phyloP scores from a whole-genome alignment of 2,329 filamentous ascomycete genomes.

The Trichophyton rubrum region DNA sequence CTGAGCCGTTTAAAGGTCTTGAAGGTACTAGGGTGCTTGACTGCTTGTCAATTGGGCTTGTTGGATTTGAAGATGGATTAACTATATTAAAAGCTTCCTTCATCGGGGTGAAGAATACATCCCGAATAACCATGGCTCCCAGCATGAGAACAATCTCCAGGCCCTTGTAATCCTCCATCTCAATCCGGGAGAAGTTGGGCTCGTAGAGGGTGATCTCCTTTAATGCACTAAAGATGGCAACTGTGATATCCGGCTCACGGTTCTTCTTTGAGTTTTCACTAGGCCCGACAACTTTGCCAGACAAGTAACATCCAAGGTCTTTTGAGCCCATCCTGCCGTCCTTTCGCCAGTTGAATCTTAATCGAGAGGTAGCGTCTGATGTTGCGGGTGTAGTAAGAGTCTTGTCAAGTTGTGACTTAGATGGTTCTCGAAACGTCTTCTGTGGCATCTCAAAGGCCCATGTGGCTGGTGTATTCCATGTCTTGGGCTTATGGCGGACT shows the following conservation, averaged over 20 bases:
- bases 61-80: slow-evolving; percentile 24
- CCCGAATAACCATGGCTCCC: slow-evolving; percentile 47
- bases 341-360: slow-evolving; percentile 78
- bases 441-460: slow-evolving; percentile 94
- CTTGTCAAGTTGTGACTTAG: slow-evolving; percentile 63
- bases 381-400: slow-evolving; percentile 50
- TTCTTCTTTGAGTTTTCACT: slow-evolving; percentile 56
- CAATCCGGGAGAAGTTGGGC: slow-evolving; percentile 77
- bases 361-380: slow-evolving; percentile 51
- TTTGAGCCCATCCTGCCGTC: slow-evolving; percentile 67
- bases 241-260: slow-evolving; percentile 88
- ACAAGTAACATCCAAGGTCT: slow-evolving; percentile 79
- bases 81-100: slow-evolving; percentile 68
- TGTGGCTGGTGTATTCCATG: slow-evolving; percentile 65
- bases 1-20: slow-evolving; percentile 5
- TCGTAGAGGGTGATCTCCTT: slow-evolving; percentile 83
- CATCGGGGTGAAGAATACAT: slow-evolving; percentile 51
- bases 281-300: slow-evolving; percentile 56
- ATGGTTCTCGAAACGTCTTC: slow-evolving; percentile 69
- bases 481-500: slow-evolving; percentile 55
- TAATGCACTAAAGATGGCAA: slow-evolving; percentile 70
- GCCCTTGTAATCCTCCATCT: slow-evolving; percentile 88
- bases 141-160: slow-evolving; percentile 68
- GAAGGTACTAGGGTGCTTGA: slow-evolving; percentile 12
- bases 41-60: not conserved